phyloP scores from a whole-genome alignment of 2,329 filamentous ascomycete species.

The Colletotrichum higginsianum region DNA sequence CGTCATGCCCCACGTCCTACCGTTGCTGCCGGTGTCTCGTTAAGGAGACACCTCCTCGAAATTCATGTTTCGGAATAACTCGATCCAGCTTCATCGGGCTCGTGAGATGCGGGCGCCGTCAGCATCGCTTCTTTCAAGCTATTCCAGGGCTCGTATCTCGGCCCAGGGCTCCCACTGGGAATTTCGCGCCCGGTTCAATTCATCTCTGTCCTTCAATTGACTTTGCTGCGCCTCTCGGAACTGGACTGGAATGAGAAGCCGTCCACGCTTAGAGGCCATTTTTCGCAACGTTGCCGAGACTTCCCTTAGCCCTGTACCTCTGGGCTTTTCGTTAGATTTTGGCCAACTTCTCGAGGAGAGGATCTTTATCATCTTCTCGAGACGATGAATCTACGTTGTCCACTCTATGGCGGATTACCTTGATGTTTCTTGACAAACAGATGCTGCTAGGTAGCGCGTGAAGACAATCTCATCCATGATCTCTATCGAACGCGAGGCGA shows the following conservation, averaged over 20 bases:
- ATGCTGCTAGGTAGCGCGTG: no score
- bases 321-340: not conserved
- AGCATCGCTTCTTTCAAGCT: not conserved
- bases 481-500: no score
- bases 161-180: conserved; percentile 6
- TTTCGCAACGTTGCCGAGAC: not conserved
- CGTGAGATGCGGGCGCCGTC: not conserved
- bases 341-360: not conserved
- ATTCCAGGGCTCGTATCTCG: conserved; percentile 10
- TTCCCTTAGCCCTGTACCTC: not conserved
- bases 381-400: no score
- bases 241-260: not conserved
- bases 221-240: not conserved
- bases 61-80: no score
- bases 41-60: not conserved
- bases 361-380: no score
- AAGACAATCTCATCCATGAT: no score
- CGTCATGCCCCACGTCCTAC: not conserved
- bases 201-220: not conserved
- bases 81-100: not conserved
- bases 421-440: not conserved
- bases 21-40: not conserved
- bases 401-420: no score
- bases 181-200: not conserved
- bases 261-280: not conserved